These are phyloP conservation scores for Amauroascus verrucosus DNA, from an alignment of 2,329 filamentous ascomycete species.

Conservation along the genomic window DNA sequence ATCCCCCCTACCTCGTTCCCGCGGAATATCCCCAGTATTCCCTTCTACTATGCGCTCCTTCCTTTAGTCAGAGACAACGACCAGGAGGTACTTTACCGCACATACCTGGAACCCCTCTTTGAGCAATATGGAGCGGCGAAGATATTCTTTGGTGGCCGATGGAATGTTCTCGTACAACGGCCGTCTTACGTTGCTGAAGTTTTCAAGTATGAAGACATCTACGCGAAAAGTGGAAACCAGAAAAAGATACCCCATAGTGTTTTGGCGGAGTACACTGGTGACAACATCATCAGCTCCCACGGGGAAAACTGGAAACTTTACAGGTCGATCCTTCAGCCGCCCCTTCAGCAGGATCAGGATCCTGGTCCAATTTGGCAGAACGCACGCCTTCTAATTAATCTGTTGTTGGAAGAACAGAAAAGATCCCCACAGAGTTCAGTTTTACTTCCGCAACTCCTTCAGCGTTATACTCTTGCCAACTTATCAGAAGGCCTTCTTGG, in stretches of 20 bases:
- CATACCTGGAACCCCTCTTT: conserved; percentile 8
- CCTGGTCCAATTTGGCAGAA: conserved; percentile 19
- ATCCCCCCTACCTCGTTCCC: neutral
- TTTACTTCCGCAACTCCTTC: conserved; percentile 20
- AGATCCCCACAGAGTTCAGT: conserved; percentile 12
- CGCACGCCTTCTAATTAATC: conserved; percentile 20
- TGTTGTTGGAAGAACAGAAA: conserved; percentile 19
- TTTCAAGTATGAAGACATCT: conserved; percentile 25
- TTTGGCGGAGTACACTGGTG: conserved; percentile 31
- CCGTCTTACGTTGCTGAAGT: conserved; percentile 37
- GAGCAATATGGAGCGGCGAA: conserved; percentile 36
- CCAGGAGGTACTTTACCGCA: neutral
- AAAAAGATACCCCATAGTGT: conserved; percentile 35
- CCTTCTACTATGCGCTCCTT: neutral
- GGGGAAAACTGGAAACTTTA: conserved; percentile 31
- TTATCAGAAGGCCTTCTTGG: conserved; percentile 23
- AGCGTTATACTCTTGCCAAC: conserved; percentile 23
- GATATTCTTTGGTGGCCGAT: conserved; percentile 41
- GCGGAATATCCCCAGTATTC: neutral
- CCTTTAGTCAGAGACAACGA: neutral
- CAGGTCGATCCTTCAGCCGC: conserved; percentile 30
- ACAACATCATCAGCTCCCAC: conserved; percentile 35
- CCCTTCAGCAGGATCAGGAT: conserved; percentile 26
- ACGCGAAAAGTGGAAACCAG: conserved; percentile 34
- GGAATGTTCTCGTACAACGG: conserved; percentile 41